Evolutionary conservation across 2,329 filamentous ascomycete genomes (phyloP).

Genomic region (Alternaria consortialis): DNA sequence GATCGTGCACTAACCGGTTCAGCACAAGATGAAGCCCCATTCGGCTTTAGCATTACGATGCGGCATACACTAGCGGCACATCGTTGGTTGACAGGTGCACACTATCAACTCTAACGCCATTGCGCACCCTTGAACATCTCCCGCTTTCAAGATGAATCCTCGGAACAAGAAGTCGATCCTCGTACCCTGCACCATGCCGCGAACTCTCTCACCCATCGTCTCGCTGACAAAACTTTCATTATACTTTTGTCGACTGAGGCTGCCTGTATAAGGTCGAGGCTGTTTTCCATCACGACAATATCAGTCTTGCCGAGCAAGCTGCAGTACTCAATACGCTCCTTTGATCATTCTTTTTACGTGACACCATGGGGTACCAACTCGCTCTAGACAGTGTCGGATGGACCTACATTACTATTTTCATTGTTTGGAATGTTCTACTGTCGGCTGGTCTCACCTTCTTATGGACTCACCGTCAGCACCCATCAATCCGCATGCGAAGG

Average conservation of each 20-base stretch:
- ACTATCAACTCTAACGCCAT: slow-evolving; percentile 6
- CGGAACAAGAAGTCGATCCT: slow-evolving; percentile 1
- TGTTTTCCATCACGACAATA: background rate
- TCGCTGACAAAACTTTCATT: slow-evolving; percentile 9
- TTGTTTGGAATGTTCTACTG: slow-evolving; percentile 30
- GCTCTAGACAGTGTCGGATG: slow-evolving; percentile 25
- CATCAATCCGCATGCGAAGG: slow-evolving; percentile 43
- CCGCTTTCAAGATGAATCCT: slow-evolving; percentile 10
- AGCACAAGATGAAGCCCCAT: slow-evolving; percentile 4
- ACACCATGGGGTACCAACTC: slow-evolving; percentile 25
- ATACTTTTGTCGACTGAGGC: background rate
- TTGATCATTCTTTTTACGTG: slow-evolving; percentile 1
- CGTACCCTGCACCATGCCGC: slow-evolving; percentile 5
- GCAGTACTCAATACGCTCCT: slow-evolving; percentile 14
- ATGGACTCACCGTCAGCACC: slow-evolving; percentile 38
- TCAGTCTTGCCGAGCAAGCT: slow-evolving; percentile 1
- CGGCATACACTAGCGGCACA: slow-evolving; percentile 5
- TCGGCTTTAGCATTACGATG: slow-evolving; percentile 1
- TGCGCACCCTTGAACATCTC: slow-evolving; percentile 11
- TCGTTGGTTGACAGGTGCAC: slow-evolving; percentile 8
- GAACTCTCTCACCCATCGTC: background rate
- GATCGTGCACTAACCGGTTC: slow-evolving; percentile 8
- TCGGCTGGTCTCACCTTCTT: slow-evolving; percentile 27
- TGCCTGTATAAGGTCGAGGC: slow-evolving; percentile 11
- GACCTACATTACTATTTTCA: slow-evolving; percentile 31